A percentile compares a stretch with the other conserved stretches of the same genome.
Conservation (phyloP, 768 basidiomycete genomes). For the Chiua virens region DNA sequence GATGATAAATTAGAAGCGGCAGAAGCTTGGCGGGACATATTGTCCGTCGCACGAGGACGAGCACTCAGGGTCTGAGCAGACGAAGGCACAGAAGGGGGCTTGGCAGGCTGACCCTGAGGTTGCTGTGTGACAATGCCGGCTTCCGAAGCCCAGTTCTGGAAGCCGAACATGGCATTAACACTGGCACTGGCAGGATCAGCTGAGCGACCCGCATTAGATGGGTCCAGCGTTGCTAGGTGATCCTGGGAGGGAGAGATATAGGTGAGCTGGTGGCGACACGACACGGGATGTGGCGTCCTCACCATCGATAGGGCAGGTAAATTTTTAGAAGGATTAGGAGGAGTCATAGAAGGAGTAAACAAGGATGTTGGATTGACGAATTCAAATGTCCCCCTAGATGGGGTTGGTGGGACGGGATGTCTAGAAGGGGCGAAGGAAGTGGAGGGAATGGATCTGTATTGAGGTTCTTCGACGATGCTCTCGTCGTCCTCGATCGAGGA, state of each 20-base stretch:
- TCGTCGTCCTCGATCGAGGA: constrained; percentile 22
- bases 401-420: constrained; percentile 21
- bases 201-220: constrained; percentile 23
- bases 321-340: constrained; percentile 25
- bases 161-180: constrained; percentile 15
- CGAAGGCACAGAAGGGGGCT: not conserved
- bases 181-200: constrained; percentile 14
- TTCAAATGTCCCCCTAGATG: constrained; percentile 21
- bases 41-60: constrained; percentile 30
- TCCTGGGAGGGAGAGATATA: constrained; percentile 18
- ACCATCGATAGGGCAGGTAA: constrained; percentile 34
- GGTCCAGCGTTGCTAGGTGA: constrained; percentile 28
- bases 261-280: constrained; percentile 4
- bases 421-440: constrained; percentile 6
- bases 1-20: constrained; percentile 23
- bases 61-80: constrained; percentile 12
- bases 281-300: constrained; percentile 1
- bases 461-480: constrained; percentile 18
- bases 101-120: constrained; percentile 10
- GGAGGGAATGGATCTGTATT: not conserved
- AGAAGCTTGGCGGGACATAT: constrained; percentile 31
- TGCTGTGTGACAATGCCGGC: constrained; percentile 24
- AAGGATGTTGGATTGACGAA: constrained; percentile 31
- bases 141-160: constrained; percentile 35
- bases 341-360: constrained; percentile 18